Conservation (phyloP, 177 flowering plant genomes). For the Telopea speciosissima region DNA sequence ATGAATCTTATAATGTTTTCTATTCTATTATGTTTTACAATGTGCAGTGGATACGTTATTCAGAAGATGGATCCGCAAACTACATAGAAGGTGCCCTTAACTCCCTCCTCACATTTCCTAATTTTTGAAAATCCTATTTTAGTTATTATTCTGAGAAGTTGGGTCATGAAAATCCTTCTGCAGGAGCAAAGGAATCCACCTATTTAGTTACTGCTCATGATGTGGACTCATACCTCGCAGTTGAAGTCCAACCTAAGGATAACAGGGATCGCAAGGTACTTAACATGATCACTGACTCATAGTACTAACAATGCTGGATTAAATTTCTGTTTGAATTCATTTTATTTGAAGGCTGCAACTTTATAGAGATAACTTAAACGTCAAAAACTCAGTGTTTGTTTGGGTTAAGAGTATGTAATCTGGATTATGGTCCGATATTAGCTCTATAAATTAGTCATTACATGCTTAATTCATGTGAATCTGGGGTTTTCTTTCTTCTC, state of each 20-base stretch:
- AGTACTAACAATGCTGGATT: no score
- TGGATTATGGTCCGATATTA: no score
- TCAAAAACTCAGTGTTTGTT: no score
- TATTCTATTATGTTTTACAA: neutral
- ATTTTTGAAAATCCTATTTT: neutral
- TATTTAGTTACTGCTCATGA: slow-evolving; percentile 96
- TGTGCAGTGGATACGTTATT: slow-evolving; percentile 82
- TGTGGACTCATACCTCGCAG: slow-evolving; percentile 78
- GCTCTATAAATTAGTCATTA: no score
- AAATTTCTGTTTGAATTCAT: no score
- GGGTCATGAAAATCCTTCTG: neutral
- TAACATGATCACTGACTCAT: no score
- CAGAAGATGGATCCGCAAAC: slow-evolving; percentile 89
- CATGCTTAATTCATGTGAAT: no score
- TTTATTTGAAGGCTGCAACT: no score
- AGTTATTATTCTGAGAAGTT: neutral
- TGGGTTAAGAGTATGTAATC: no score
- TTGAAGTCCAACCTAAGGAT: slow-evolving; percentile 96
- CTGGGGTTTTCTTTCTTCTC: no score
- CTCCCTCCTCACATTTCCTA: neutral
- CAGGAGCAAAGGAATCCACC: slow-evolving; percentile 94
- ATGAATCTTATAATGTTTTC: neutral
- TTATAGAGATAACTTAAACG: no score
- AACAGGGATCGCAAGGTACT: slow-evolving; percentile 86
- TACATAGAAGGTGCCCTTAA: slow-evolving; percentile 70